A percentile compares a stretch with the other conserved stretches of the same genome.
Conservation (phyloP, 345 rosid genomes). For the Pistacia vera region DNA sequence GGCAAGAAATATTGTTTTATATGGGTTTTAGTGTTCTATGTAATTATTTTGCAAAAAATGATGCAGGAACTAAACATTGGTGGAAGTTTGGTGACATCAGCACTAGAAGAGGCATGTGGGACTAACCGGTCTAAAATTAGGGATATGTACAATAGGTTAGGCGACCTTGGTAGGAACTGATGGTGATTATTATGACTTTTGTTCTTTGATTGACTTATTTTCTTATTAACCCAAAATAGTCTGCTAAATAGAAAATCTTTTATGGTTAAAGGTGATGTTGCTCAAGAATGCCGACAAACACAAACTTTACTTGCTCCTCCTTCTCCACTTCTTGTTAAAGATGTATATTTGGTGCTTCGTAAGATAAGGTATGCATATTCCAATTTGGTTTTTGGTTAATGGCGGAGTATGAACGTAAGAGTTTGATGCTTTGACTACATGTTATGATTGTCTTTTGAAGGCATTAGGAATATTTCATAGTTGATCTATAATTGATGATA, state of each 20-base stretch:
- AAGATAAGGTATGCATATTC: constrained; percentile 67
- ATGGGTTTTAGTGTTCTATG: background rate
- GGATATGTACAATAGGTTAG: constrained; percentile 75
- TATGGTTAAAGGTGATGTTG: constrained; percentile 76
- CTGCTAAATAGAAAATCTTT: constrained; percentile 15
- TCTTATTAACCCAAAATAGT: constrained; percentile 6
- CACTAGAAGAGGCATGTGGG: constrained; percentile 91
- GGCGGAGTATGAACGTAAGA: background rate
- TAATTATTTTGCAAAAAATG: constrained; percentile 21
- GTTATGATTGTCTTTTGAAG: background rate
- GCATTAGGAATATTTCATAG: background rate
- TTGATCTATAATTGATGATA: background rate
- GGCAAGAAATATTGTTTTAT: no score
- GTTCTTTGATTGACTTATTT: background rate
- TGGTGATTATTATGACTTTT: constrained; percentile 1
- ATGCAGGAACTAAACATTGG: constrained; percentile 85
- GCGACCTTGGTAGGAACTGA: constrained; percentile 78
- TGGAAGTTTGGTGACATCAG: constrained; percentile 74
- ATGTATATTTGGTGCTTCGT: constrained; percentile 63
- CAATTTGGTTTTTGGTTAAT: constrained; percentile 15
- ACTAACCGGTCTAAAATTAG: constrained; percentile 61
- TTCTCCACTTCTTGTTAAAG: constrained; percentile 66
- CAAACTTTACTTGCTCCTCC: constrained; percentile 79
- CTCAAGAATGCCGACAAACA: constrained; percentile 83
- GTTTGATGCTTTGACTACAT: constrained; percentile 10